Evolutionary conservation across 192 early-diverging fungal species (phyloP), one percentile per base, ranked within the genome.

Genomic region (Coemansia sp.): DNA sequence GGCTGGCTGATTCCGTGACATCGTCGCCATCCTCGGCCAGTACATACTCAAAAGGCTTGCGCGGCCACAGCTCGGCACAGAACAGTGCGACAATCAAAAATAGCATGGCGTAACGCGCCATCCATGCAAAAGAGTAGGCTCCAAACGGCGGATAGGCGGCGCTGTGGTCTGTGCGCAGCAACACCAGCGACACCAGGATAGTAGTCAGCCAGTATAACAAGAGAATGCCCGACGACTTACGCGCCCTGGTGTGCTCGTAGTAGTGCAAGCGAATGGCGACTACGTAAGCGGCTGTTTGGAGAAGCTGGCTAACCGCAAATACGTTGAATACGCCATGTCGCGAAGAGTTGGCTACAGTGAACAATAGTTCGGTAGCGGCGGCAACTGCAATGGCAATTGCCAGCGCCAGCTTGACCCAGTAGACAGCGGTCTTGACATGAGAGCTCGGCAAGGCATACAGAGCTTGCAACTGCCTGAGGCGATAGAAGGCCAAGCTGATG

Each of bases 171-270:
- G 72, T 74, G 29, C 72, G 72, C 53, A 74, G 37, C 0, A 29
- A 32, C 11, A 75, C 22, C 12, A 68, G 48, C n/a, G 38, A 38
- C 18, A 56, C 43, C 3, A 67, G 12, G 1, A 36, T 22, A 1
- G 57, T 34, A 17, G 18, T 11, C 2, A 53, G 60, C 73, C 73
- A 76, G 56, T 39, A 76, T 18, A 76, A 42, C 46, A 70, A 44
- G 9, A 76, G 67, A 10, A 52, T 44, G 8, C 37, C 56, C 19
- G 71, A 67, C 17, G 65, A 18, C 29, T 42, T 40, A 7, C 56
- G 52, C 7, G 60, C 27, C 17, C 42, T 33, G 8, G 56, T 67
- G 3, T 74, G 65, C 56, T 74, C 65, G 36, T 63, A 63, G 41
- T 63, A 48, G 24, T 63, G 61, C 60, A 74, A 32, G 9, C 17